Conservation (phyloP, 495 filamentous ascomycete genomes). For the Daldinia decipiens region DNA sequence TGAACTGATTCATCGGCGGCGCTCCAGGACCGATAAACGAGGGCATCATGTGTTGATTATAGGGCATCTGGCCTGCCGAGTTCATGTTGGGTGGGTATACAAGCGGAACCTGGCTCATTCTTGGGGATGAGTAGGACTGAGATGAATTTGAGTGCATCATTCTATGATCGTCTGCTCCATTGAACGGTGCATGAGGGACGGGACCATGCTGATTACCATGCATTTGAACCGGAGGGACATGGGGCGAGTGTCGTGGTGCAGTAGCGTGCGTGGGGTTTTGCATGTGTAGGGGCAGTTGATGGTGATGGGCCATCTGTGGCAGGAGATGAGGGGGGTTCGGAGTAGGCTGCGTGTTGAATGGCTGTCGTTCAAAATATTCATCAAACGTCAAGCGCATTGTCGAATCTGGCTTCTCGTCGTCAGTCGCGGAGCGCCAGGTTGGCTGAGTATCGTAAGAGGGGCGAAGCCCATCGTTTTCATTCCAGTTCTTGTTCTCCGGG, state of each 20-base stretch:
- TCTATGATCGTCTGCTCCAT: slow-evolving; percentile 80
- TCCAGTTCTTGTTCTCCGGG: slow-evolving; percentile 68
- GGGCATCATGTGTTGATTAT: slow-evolving; percentile 76
- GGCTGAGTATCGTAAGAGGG: slow-evolving; percentile 81
- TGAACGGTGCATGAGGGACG: slow-evolving; percentile 67
- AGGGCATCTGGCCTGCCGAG: slow-evolving; percentile 72
- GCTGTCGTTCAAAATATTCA: slow-evolving; percentile 77
- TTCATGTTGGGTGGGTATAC: slow-evolving; percentile 78
- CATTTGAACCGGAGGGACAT: slow-evolving; percentile 72
- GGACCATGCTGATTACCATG: slow-evolving; percentile 71
- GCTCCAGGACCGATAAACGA: slow-evolving; percentile 74
- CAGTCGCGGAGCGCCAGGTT: slow-evolving; percentile 73
- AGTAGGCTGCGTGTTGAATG: slow-evolving; percentile 68
- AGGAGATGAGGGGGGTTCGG: slow-evolving; percentile 67
- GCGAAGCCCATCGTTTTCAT: slow-evolving; percentile 78
- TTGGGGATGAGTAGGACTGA: slow-evolving; percentile 80
- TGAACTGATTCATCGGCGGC: slow-evolving; percentile 63
- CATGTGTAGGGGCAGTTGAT: slow-evolving; percentile 78
- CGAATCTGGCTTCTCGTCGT: slow-evolving; percentile 69
- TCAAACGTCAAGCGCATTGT: slow-evolving; percentile 70
- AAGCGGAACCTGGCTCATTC: slow-evolving; percentile 73
- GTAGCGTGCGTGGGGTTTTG: slow-evolving; percentile 59
- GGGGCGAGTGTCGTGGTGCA: slow-evolving; percentile 67
- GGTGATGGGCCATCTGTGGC: slow-evolving; percentile 73
- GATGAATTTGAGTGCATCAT: slow-evolving; percentile 86